Evolutionary conservation across 129 eudicot genomes (phyloP).

Genomic region (Arctium lappa): DNA sequence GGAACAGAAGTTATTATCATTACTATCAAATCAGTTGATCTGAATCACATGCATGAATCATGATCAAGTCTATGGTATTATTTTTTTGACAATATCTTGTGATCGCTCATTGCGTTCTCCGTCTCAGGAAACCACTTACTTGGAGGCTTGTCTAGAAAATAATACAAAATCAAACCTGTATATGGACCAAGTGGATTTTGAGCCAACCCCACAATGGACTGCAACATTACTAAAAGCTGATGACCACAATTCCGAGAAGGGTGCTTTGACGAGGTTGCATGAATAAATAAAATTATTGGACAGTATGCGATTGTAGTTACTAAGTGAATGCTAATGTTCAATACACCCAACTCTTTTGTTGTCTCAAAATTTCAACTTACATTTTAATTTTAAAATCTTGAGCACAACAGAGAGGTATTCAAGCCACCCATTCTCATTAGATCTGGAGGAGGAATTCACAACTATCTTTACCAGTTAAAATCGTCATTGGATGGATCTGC

Average conservation of each 20-base stretch:
- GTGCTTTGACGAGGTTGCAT: constrained; percentile 38
- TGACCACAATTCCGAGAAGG: constrained; percentile 41
- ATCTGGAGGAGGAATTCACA: constrained; percentile 94
- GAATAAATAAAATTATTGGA: neutral
- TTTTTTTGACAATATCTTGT: constrained; percentile 4
- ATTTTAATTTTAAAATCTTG: neutral
- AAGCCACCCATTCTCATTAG: constrained; percentile 79
- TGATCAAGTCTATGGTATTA: neutral
- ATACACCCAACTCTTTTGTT: constrained; percentile 2
- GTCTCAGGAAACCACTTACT: constrained; percentile 80
- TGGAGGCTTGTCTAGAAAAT: constrained; percentile 96
- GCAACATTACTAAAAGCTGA: constrained; percentile 72
- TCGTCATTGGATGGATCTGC: constrained; percentile 39
- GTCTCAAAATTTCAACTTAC: constrained; percentile 10
- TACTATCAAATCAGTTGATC: neutral
- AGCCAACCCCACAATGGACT: constrained; percentile 81
- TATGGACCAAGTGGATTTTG: constrained; percentile 99
- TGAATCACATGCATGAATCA: neutral
- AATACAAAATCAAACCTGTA: constrained; percentile 88
- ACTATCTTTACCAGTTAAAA: constrained; percentile 75
- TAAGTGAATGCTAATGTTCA: neutral
- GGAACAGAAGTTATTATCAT: neutral
- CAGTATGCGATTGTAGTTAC: neutral
- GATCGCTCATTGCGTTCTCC: constrained; percentile 3
- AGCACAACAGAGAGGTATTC: constrained; percentile 52